These are phyloP conservation scores for Thozetella sp. DNA, from an alignment of 495 filamentous ascomycete species.

Conservation along the genomic window DNA sequence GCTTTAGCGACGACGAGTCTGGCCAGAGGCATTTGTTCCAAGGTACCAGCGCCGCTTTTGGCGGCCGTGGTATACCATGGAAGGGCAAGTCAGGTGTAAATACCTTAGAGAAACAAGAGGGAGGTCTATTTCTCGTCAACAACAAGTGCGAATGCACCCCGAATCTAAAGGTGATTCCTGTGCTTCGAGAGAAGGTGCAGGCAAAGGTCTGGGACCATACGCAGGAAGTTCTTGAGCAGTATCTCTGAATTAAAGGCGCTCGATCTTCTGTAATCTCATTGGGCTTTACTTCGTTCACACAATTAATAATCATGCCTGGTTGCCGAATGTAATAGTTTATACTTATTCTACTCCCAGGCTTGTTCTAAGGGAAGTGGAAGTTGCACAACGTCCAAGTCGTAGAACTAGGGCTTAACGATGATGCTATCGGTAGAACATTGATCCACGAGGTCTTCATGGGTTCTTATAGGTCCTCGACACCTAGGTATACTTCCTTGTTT, in stretches of 20 bases:
- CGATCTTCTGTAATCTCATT: not conserved
- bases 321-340: too few species aligned
- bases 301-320: too few species aligned
- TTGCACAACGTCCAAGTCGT: too few species aligned
- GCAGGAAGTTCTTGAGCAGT: constrained; percentile 22
- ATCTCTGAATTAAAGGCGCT: constrained; percentile 11
- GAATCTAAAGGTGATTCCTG: constrained; percentile 27
- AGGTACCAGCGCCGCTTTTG: constrained; percentile 31
- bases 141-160: constrained; percentile 25
- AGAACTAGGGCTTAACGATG: too few species aligned
- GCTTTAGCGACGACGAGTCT: constrained; percentile 21
- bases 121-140: constrained; percentile 30
- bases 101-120: constrained; percentile 10
- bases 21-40: constrained; percentile 30
- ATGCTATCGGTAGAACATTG: too few species aligned
- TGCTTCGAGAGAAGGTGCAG: constrained; percentile 21
- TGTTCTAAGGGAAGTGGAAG: too few species aligned
- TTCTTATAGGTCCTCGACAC: too few species aligned
- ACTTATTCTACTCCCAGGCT: too few species aligned
- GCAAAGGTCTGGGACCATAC: constrained; percentile 31
- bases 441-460: too few species aligned
- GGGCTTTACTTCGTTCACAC: too few species aligned
- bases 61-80: constrained; percentile 25
- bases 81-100: constrained; percentile 22
- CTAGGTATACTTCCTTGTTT: too few species aligned